A percentile compares a stretch with the other conserved stretches of the same genome.
Evolutionary conservation across 2,329 filamentous ascomycete genomes (phyloP).

Genomic region (Juglanconis sp.): DNA sequence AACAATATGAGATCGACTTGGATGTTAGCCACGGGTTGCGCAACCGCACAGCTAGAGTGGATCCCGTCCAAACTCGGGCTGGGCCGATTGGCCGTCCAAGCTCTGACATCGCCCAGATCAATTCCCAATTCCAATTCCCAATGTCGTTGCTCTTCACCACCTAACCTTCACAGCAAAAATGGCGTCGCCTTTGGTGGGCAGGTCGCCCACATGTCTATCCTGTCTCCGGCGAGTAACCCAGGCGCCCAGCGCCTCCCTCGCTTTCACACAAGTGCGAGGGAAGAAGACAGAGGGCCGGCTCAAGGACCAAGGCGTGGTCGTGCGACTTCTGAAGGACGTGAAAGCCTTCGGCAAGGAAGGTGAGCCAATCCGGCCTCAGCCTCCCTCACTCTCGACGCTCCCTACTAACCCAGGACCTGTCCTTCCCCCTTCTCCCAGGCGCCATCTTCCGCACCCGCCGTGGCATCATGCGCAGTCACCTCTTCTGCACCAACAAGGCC

Average conservation of each 20-base stretch:
- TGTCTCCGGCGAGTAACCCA: slow-evolving; percentile 26
- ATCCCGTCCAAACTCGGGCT: not conserved
- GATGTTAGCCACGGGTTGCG: not conserved
- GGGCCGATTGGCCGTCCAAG: not conserved
- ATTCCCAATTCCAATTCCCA: not conserved
- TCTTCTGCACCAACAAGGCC: slow-evolving; percentile 31
- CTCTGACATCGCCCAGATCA: not conserved
- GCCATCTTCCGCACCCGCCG: slow-evolving; percentile 31
- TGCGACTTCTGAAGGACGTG: slow-evolving; percentile 41
- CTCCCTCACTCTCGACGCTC: not conserved
- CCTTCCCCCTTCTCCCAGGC: slow-evolving; percentile 21
- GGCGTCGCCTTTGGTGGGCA: slow-evolving; percentile 21
- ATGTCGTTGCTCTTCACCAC: not conserved
- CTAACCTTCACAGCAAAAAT: slow-evolving; percentile 14
- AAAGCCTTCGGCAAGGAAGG: slow-evolving; percentile 34
- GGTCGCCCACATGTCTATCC: slow-evolving; percentile 24
- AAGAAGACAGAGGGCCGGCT: slow-evolving; percentile 34
- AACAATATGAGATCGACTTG: not conserved
- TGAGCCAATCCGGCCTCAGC: slow-evolving; percentile 30
- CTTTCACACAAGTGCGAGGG: slow-evolving; percentile 32
- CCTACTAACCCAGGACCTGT: not conserved
- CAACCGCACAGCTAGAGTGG: not conserved
- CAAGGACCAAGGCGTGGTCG: slow-evolving; percentile 39
- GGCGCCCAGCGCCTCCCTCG: slow-evolving; percentile 19
- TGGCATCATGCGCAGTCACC: slow-evolving; percentile 35